A percentile compares a stretch with the other conserved stretches of the same genome.
Conservation (phyloP, 176 grass and related monocot genomes). For the Raddia distichophylla region DNA sequence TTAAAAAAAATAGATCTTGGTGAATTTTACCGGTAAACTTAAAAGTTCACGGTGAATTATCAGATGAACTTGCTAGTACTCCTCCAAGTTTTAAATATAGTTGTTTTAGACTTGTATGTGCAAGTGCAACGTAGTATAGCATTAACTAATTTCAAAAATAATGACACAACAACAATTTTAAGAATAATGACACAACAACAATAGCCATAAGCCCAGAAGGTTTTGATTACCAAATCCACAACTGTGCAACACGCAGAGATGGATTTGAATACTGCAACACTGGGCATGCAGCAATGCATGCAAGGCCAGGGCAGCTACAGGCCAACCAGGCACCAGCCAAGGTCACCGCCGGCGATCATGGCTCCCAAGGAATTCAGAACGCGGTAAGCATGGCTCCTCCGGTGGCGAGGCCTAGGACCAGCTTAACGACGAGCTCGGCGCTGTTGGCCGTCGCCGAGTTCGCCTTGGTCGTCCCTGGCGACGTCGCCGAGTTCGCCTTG, state of each 20-base stretch:
- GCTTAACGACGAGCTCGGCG: neutral
- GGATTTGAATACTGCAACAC: neutral
- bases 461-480: neutral
- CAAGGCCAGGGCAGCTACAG: neutral
- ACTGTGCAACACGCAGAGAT: no score
- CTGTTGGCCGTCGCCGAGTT: neutral
- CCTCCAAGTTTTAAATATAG: no score
- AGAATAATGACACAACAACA: no score
- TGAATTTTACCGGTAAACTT: neutral
- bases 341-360: neutral
- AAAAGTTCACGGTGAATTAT: neutral
- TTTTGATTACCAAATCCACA: no score
- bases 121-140: no score
- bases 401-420: constrained; percentile 40
- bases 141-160: no score
- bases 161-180: no score
- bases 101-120: no score
- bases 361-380: constrained; percentile 11
- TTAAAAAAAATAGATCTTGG: no score
- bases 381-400: constrained; percentile 41
- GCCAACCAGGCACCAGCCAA: no score
- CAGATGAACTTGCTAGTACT: neutral
- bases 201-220: no score
- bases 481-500: neutral
- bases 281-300: neutral